A percentile compares a stretch with the other conserved stretches of the same genome.
Evolutionary conservation across 2,329 filamentous ascomycete species (phyloP).

Genomic region (Paecilomyces formosus): DNA sequence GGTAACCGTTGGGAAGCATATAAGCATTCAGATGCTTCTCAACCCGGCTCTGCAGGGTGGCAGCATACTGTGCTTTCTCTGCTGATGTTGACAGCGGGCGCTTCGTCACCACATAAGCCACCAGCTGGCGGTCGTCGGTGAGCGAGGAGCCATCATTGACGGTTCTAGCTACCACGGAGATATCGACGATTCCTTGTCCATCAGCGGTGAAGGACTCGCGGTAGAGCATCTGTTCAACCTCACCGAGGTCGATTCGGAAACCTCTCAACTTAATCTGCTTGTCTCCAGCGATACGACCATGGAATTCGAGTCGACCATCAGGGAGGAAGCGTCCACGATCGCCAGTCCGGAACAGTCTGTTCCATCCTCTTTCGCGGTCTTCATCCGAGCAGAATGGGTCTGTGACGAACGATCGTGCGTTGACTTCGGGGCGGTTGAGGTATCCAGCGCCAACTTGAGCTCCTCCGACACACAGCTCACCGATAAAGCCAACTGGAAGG

Average conservation of each 20-base stretch:
- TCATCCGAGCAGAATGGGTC: constrained; percentile 8
- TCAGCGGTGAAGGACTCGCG: constrained; percentile 56
- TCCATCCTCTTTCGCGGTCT: constrained; percentile 7
- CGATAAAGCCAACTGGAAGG: constrained; percentile 30
- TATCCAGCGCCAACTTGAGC: constrained; percentile 12
- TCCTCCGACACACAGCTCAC: constrained; percentile 35
- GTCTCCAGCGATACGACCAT: constrained; percentile 14
- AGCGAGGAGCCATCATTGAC: constrained; percentile 20
- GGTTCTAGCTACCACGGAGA: constrained; percentile 58
- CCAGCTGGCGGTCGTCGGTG: constrained; percentile 7
- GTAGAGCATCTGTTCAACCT: constrained; percentile 30
- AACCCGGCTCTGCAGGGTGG: neutral
- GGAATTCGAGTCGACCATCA: constrained; percentile 14
- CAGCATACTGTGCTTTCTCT: neutral
- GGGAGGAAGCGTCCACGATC: constrained; percentile 13
- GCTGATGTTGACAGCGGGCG: neutral
- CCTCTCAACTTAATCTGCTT: constrained; percentile 13
- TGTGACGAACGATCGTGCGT: constrained; percentile 5
- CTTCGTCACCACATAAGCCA: constrained; percentile 9
- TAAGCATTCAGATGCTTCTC: constrained; percentile 8
- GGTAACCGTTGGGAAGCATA: constrained; percentile 11
- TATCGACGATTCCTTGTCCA: constrained; percentile 61
- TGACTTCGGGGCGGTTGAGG: constrained; percentile 4
- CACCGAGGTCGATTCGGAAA: constrained; percentile 35
- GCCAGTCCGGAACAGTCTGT: constrained; percentile 13